Base-by-base conservation (phyloP, 768 basidiomycete species). In the Coprinopsis marcescibilis region DNA sequence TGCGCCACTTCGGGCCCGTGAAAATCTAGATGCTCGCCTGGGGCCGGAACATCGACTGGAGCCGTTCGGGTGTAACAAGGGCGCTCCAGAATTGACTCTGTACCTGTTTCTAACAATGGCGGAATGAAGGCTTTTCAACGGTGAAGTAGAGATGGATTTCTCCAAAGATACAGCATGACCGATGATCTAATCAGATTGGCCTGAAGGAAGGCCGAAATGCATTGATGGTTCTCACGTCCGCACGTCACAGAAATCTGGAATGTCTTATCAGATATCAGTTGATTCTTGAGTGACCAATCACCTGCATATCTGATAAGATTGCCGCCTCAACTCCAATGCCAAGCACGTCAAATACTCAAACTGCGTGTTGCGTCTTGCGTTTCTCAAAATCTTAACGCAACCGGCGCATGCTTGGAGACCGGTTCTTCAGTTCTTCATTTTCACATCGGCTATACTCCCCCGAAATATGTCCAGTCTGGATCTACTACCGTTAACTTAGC, bases 271-370 rank as follows among this genome's bases (percentile, higher is more conserved):
- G 60, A 63, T 63, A 57, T 40, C 47, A 43, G 45, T 47, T 55
- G 55, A 58, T 57, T 46, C 32, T 40, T 40, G 8, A 11, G 12
- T 7, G 15, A 36, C 35, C 35, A 36, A 36, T 59, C 44, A 48
- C 55, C 60, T 48, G 49, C 38, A 51, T 65, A 65, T 65, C 62
- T 58, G 62, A 65, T 64, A 61, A 62, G 64, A 63, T 63, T 57
- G 20, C 25, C 47, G n/a, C 14, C 26, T 24, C 17, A 13, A 19
- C 29, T 21, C 29, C 17, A 8, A n/a, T 37, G 46, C 46, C 46
- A 47, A 47, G 46, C 34, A 10, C 33, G 29, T 32, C 29, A n/a
- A 32, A 32, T 44, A 19, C 43, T 43, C 30, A 24, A 14, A 19
- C 19, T 24, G 25, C 41, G 11, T 27, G 14, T 21, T 26, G 8